Evolutionary conservation across 2,329 filamentous ascomycete species (phyloP).

Genomic region (Fusarium sp.): DNA sequence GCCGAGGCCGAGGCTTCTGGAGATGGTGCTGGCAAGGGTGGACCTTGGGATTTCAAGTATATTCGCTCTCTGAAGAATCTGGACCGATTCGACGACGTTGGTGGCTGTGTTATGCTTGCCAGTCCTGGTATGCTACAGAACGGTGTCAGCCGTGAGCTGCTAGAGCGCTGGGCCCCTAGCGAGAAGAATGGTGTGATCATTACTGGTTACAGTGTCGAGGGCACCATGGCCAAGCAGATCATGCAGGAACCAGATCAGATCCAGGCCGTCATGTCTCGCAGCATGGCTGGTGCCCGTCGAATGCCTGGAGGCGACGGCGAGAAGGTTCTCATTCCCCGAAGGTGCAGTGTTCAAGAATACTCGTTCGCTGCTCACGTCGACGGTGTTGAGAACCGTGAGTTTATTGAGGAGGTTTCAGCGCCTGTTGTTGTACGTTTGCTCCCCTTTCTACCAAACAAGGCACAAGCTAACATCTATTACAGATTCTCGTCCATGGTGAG

Average conservation of each 20-base stretch:
- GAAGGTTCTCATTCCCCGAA: conserved; percentile 88
- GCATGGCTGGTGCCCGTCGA: conserved; percentile 70
- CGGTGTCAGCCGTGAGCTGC: conserved; percentile 89
- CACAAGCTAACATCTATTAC: conserved; percentile 16
- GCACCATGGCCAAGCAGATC: conserved; percentile 96
- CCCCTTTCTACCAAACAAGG: background rate
- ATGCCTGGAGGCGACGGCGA: conserved; percentile 77
- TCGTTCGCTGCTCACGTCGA: conserved; percentile 98
- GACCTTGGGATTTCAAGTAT: conserved; percentile 96
- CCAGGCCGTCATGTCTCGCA: conserved; percentile 88
- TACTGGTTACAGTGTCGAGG: conserved; percentile 97
- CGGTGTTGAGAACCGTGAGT: conserved; percentile 93
- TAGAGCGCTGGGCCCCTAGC: conserved; percentile 96
- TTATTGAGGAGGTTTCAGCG: conserved; percentile 92
- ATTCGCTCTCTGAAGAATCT: conserved; percentile 92
- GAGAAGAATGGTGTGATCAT: conserved; percentile 98
- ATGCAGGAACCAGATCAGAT: conserved; percentile 96
- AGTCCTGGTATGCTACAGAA: conserved; percentile 99
- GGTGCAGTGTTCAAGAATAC: conserved; percentile 93
- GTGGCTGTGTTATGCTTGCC: conserved; percentile 95
- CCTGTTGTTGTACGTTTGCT: conserved; percentile 83
- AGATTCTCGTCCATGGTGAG: conserved; percentile 97
- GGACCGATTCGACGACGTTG: conserved; percentile 95
- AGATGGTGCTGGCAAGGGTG: conserved; percentile 78
- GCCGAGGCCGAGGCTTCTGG: conserved; percentile 87